phyloP scores from a whole-genome alignment of 345 rosid species.

The Pseudoturritis turrita region DNA sequence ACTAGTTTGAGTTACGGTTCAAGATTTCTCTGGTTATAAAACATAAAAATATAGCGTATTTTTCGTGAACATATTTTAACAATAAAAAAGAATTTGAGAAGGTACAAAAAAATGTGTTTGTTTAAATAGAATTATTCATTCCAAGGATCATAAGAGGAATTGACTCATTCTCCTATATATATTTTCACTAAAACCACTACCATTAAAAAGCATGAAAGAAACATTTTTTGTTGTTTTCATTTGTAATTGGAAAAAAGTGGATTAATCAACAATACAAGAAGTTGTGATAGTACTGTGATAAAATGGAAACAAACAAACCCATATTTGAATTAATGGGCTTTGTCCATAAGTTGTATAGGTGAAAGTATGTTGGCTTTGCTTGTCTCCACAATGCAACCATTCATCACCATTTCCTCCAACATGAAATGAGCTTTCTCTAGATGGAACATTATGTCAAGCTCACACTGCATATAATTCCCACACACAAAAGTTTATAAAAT shows the following conservation, averaged over 20 bases:
- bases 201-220: neutral
- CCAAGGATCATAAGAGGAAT: neutral
- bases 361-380: conserved; percentile 78
- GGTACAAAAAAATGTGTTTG: neutral
- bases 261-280: neutral
- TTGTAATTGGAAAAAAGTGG: neutral
- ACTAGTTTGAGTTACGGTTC: too few relatives aligned
- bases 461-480: conserved; percentile 50
- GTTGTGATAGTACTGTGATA: neutral
- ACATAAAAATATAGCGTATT: too few relatives aligned
- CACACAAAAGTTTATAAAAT: neutral
- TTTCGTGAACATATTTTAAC: too few relatives aligned
- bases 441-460: conserved; percentile 98
- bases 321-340: conserved; percentile 39
- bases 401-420: conserved; percentile 98
- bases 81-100: too few relatives aligned
- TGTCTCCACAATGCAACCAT: conserved; percentile 89
- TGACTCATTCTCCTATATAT: neutral
- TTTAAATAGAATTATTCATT: too few relatives aligned
- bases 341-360: conserved; percentile 89
- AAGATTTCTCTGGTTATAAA: too few relatives aligned
- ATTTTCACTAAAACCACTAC: neutral
- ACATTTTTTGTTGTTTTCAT: neutral
- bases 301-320: neutral
- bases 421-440: conserved; percentile 98